Percentiles rank a stretch among this genome's conserved stretches.
These are phyloP conservation scores for Acer campestre DNA, from an alignment of 345 rosid species.

Conservation along the genomic window DNA sequence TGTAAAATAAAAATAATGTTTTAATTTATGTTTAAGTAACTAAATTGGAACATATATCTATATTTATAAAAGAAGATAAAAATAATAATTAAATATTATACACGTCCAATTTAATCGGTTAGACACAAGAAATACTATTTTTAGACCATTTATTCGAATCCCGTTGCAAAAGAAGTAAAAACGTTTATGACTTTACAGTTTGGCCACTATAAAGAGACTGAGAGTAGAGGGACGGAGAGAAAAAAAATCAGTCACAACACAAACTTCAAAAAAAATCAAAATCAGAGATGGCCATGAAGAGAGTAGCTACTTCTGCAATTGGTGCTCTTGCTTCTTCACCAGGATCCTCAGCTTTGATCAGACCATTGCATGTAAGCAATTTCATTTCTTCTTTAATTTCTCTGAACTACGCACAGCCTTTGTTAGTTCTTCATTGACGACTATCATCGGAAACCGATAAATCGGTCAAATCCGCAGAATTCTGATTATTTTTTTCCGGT, in stretches of 20 bases:
- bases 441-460: neutral
- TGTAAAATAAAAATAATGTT: too few relatives aligned
- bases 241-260: neutral
- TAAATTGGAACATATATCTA: too few relatives aligned
- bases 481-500: neutral
- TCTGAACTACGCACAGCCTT: neutral
- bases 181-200: too few relatives aligned
- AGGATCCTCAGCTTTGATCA: constrained; percentile 33
- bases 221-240: neutral
- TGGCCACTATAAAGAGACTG: neutral
- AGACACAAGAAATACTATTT: too few relatives aligned
- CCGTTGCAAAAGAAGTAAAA: too few relatives aligned
- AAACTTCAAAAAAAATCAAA: neutral
- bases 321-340: constrained; percentile 47
- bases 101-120: too few relatives aligned
- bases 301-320: constrained; percentile 52
- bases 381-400: neutral
- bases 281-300: constrained; percentile 56
- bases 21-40: too few relatives aligned
- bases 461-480: neutral
- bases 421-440: neutral
- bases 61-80: too few relatives aligned
- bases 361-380: constrained; percentile 66
- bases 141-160: too few relatives aligned
- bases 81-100: too few relatives aligned